phyloP scores from a whole-genome alignment of 805 yeast genomes.

The Yamadazyma endophytica region DNA sequence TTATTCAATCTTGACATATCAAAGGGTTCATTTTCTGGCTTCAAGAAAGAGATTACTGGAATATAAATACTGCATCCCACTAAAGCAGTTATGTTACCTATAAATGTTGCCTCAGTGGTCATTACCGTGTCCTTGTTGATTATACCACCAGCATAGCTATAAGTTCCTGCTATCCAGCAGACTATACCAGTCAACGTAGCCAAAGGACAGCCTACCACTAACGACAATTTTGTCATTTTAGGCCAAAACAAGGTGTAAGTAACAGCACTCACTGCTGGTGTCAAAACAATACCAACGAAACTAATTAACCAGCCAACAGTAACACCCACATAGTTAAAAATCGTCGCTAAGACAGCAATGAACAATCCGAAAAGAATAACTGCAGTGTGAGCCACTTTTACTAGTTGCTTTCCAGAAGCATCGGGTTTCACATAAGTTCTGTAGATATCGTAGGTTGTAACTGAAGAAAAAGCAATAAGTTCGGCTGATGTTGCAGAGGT shows the following conservation, averaged over 20 bases:
- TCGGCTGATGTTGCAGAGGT: slow-evolving; percentile 41
- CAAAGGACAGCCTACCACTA: slow-evolving; percentile 33
- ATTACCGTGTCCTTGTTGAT: slow-evolving; percentile 30
- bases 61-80: slow-evolving; percentile 28
- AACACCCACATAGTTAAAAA: slow-evolving; percentile 13
- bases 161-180: slow-evolving; percentile 33
- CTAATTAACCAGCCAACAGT: slow-evolving; percentile 36
- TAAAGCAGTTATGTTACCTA: slow-evolving; percentile 38
- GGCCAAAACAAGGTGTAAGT: slow-evolving; percentile 23
- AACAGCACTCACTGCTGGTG: slow-evolving; percentile 23
- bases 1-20: slow-evolving; percentile 6
- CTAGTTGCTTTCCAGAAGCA: slow-evolving; percentile 21
- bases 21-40: slow-evolving; percentile 8
- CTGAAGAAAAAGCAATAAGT: slow-evolving; percentile 36
- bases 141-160: slow-evolving; percentile 30
- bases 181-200: slow-evolving; percentile 33
- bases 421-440: slow-evolving; percentile 19
- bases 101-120: slow-evolving; percentile 37
- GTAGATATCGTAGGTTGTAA: slow-evolving; percentile 22
- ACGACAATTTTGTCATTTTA: slow-evolving; percentile 30
- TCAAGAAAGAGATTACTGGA: slow-evolving; percentile 5
- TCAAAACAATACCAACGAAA: slow-evolving; percentile 23
- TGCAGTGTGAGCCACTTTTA: slow-evolving; percentile 16
- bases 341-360: slow-evolving; percentile 15
- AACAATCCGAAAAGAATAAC: slow-evolving; percentile 20